phyloP scores from a whole-genome alignment of 805 yeast genomes.

The Myxozyma sirexii region DNA sequence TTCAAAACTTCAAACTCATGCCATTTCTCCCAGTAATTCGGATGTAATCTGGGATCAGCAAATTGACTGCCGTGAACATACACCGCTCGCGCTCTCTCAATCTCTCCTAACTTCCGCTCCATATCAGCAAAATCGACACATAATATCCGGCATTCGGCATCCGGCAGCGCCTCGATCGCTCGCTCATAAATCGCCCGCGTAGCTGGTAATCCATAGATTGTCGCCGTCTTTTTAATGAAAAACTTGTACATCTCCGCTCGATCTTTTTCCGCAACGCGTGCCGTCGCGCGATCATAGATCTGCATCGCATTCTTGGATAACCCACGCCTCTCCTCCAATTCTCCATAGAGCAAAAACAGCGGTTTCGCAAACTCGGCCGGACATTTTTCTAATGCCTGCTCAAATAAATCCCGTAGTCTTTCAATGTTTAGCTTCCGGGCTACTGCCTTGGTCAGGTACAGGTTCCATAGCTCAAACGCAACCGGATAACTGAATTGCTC shows the following conservation, averaged over 20 bases:
- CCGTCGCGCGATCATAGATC: slow-evolving; percentile 50
- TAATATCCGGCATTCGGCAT: slow-evolving; percentile 48
- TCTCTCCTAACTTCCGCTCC: slow-evolving; percentile 59
- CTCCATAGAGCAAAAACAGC: slow-evolving; percentile 58
- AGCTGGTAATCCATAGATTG: slow-evolving; percentile 47
- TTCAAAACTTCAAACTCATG: slow-evolving; percentile 67
- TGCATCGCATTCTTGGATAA: slow-evolving; percentile 53
- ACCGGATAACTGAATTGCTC: slow-evolving; percentile 60
- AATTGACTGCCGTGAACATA: slow-evolving; percentile 57
- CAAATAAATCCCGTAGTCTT: slow-evolving; percentile 72
- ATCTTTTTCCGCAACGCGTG: slow-evolving; percentile 39
- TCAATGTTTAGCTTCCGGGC: slow-evolving; percentile 48
- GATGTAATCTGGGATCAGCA: slow-evolving; percentile 42
- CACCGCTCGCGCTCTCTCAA: slow-evolving; percentile 63
- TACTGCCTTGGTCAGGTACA: slow-evolving; percentile 60
- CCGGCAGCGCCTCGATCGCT: slow-evolving; percentile 55
- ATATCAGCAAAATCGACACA: slow-evolving; percentile 57
- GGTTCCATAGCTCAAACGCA: slow-evolving; percentile 70
- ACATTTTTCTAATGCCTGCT: slow-evolving; percentile 59
- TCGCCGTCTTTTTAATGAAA: slow-evolving; percentile 48
- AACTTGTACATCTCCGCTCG: slow-evolving; percentile 49
- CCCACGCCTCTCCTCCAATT: slow-evolving; percentile 63
- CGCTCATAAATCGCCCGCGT: slow-evolving; percentile 55
- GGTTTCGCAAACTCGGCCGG: slow-evolving; percentile 54
- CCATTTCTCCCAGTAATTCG: slow-evolving; percentile 67